These are phyloP conservation scores for maize (Zea mays) DNA, from an alignment of 176 grass and related monocot genomes.

Conservation along the genomic window Zm-B73-REFERENCE-NAM-5.0 NC_050099.1:248932501-248933000, in stretches of 20 bases:
- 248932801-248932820: constrained; percentile 56
- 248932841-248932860: constrained; percentile 40
- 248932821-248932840: not conserved
- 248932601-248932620: constrained; percentile 31
- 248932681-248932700: constrained; percentile 42
- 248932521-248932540: constrained; percentile 70
- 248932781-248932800: constrained; percentile 53
- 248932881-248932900: constrained; percentile 21
- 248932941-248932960: too few relatives aligned
- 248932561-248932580: constrained; percentile 84
- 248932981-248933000: too few relatives aligned
- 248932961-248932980: too few relatives aligned
- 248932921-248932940: too few relatives aligned
- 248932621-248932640: not conserved
- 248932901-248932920: not conserved
- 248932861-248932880: constrained; percentile 37
- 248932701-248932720: constrained; percentile 74
- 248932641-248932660: not conserved
- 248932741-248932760: constrained; percentile 98
- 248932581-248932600: constrained; percentile 72
- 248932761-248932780: constrained; percentile 91
- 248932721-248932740: constrained; percentile 83
- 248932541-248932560: constrained; percentile 88
- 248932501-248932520: constrained; percentile 77
- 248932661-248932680: constrained; percentile 16